phyloP scores from a whole-genome alignment of 768 basidiomycete species.

The Saitozyma podzolica region DNA sequence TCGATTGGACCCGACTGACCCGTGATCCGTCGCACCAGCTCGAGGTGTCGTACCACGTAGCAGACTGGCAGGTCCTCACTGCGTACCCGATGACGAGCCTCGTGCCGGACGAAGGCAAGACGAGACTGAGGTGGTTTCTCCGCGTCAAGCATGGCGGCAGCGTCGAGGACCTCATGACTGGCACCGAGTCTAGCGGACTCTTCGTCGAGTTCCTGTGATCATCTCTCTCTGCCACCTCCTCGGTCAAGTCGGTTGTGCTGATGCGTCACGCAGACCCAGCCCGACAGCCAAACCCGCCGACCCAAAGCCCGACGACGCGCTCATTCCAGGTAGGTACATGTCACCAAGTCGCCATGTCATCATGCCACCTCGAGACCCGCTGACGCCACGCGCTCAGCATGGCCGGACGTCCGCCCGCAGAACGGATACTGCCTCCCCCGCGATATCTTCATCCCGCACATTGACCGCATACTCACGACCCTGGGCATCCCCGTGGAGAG shows the following conservation, averaged over 20 bases:
- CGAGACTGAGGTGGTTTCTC: constrained; percentile 45
- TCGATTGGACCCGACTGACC: constrained; percentile 1
- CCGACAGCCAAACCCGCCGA: constrained; percentile 28
- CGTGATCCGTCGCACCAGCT: constrained; percentile 16
- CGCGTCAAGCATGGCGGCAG: constrained; percentile 34
- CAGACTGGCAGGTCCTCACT: constrained; percentile 44
- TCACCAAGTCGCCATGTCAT: not conserved
- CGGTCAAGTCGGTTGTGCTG: not conserved
- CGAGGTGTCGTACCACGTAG: constrained; percentile 38
- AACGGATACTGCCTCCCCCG: constrained; percentile 47
- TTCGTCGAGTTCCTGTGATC: constrained; percentile 43
- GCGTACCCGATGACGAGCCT: constrained; percentile 46
- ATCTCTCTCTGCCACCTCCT: not conserved
- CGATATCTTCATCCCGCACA: constrained; percentile 45
- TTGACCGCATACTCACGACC: constrained; percentile 38
- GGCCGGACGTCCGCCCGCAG: constrained; percentile 41
- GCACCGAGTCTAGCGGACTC: constrained; percentile 37
- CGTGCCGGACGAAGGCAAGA: constrained; percentile 28
- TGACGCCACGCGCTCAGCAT: constrained; percentile 23
- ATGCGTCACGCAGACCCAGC: constrained; percentile 17
- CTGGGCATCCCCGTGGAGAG: constrained; percentile 43
- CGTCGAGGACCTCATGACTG: constrained; percentile 45
- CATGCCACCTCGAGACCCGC: not conserved
- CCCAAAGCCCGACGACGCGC: constrained; percentile 26
- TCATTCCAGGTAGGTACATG: constrained; percentile 35